These are phyloP conservation scores for Amesomyces nigricolor DNA, from an alignment of 2,329 filamentous ascomycete genomes.

Conservation along the genomic window DNA sequence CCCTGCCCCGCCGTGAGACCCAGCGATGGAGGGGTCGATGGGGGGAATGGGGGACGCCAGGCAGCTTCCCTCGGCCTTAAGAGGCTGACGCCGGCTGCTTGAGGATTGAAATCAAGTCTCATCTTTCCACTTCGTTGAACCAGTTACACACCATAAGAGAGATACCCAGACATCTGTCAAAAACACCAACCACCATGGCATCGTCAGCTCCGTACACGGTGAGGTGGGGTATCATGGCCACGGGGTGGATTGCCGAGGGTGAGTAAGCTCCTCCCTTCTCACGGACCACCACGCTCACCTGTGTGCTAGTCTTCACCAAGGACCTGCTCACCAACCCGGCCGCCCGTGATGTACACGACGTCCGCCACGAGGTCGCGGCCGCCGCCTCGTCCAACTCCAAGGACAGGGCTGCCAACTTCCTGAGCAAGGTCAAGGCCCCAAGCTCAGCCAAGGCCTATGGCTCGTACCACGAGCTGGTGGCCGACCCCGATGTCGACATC, in stretches of 20 bases:
- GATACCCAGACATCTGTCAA: not conserved
- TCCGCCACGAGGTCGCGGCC: slow-evolving; percentile 71
- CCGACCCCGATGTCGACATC: slow-evolving; percentile 73
- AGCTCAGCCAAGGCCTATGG: slow-evolving; percentile 66
- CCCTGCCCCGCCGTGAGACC: slow-evolving; percentile 20
- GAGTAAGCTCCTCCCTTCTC: slow-evolving; percentile 25
- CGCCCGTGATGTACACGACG: slow-evolving; percentile 62
- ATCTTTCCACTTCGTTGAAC: not conserved
- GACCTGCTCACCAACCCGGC: slow-evolving; percentile 72
- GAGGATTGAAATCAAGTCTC: not conserved
- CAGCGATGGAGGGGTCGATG: slow-evolving; percentile 12
- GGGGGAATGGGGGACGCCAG: slow-evolving; percentile 1
- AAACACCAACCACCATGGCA: slow-evolving; percentile 20
- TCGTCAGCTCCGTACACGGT: slow-evolving; percentile 41
- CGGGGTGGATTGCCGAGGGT: slow-evolving; percentile 54
- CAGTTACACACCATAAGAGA: not conserved
- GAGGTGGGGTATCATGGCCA: slow-evolving; percentile 58
- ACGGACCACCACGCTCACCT: slow-evolving; percentile 7
- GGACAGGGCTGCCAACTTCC: slow-evolving; percentile 64
- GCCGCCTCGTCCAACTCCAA: slow-evolving; percentile 73
- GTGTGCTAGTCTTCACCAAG: slow-evolving; percentile 57
- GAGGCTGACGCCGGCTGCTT: slow-evolving; percentile 3
- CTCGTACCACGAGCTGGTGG: slow-evolving; percentile 75
- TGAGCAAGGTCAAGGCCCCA: slow-evolving; percentile 65
- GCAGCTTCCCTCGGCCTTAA: slow-evolving; percentile 12